Conservation (phyloP, 108 stramenopile species). For the Seminavis robusta region DNA sequence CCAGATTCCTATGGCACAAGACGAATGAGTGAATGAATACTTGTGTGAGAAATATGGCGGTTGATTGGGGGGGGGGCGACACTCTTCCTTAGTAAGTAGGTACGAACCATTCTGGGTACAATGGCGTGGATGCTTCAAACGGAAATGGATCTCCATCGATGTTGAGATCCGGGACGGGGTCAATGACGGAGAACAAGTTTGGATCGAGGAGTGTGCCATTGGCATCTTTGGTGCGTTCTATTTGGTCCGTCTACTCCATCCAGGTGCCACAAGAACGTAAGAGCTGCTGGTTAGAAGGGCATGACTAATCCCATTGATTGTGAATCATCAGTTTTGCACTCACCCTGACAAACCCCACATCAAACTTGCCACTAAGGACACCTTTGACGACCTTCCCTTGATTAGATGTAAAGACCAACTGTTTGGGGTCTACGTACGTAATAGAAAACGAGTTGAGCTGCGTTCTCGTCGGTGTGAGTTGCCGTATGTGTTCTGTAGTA, state of each 20-base stretch:
- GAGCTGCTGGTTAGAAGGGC: too few species aligned
- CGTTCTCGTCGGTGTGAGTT: too few species aligned
- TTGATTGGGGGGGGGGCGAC: too few species aligned
- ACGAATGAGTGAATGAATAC: too few species aligned
- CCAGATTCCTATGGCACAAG: too few species aligned
- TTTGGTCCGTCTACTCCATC: constrained; percentile 24
- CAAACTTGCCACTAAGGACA: constrained; percentile 25
- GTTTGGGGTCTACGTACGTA: constrained; percentile 25
- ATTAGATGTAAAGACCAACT: constrained; percentile 36
- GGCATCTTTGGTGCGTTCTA: constrained; percentile 18
- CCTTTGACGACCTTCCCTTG: constrained; percentile 31
- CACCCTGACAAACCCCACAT: constrained; percentile 38
- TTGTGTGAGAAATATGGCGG: too few species aligned
- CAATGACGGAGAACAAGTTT: constrained; percentile 15
- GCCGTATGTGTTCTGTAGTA: too few species aligned
- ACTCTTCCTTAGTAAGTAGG: too few species aligned
- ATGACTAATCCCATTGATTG: too few species aligned
- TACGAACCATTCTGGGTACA: constrained; percentile 45
- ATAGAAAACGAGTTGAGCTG: too few species aligned
- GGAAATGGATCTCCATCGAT: constrained; percentile 37
- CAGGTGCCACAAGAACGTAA: too few species aligned
- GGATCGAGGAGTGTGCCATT: constrained; percentile 12
- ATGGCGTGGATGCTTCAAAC: constrained; percentile 15
- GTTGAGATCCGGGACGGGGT: neutral
- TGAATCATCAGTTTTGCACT: too few species aligned